Conservation (phyloP, 73 alveolate species). For the Urostyla sp. region DNA sequence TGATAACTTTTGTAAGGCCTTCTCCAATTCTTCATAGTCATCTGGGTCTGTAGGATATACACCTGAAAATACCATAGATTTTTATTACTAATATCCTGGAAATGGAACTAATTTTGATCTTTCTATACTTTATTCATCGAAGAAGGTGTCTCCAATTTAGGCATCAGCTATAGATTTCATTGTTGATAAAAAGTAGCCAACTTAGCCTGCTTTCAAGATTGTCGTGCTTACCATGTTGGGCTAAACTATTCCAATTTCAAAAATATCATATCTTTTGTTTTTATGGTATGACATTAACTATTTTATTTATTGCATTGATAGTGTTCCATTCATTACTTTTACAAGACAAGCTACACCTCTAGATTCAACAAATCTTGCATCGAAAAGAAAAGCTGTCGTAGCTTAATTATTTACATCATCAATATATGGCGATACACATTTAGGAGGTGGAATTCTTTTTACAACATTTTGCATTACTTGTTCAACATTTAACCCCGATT, state of each 20-base stretch:
- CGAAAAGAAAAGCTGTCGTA: constrained; percentile 73
- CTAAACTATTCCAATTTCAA: constrained; percentile 84
- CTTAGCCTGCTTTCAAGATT: constrained; percentile 84
- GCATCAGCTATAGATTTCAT: constrained; percentile 91
- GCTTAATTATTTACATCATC: constrained; percentile 45
- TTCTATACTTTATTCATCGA: constrained; percentile 59
- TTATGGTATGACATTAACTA: constrained; percentile 67
- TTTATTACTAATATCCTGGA: constrained; percentile 90
- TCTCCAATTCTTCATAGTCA: constrained; percentile 77
- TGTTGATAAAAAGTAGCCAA: constrained; percentile 90
- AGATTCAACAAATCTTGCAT: constrained; percentile 56
- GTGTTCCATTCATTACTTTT: constrained; percentile 43
- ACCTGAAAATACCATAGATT: constrained; percentile 95
- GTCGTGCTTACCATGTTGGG: constrained; percentile 77
- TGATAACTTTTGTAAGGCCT: constrained; percentile 70
- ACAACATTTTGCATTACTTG: constrained; percentile 71
- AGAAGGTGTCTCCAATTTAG: constrained; percentile 88
- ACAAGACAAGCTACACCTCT: constrained; percentile 67
- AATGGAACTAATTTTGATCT: constrained; percentile 73
- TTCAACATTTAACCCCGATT: constrained; percentile 85
- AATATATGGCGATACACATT: constrained; percentile 38
- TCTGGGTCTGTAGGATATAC: constrained; percentile 91
- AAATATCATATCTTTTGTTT: constrained; percentile 51
- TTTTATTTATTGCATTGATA: constrained; percentile 49
- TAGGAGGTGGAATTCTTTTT: constrained; percentile 84